Evolutionary conservation across 2,329 filamentous ascomycete species (phyloP).

Genomic region (Ophiostoma piceae): DNA sequence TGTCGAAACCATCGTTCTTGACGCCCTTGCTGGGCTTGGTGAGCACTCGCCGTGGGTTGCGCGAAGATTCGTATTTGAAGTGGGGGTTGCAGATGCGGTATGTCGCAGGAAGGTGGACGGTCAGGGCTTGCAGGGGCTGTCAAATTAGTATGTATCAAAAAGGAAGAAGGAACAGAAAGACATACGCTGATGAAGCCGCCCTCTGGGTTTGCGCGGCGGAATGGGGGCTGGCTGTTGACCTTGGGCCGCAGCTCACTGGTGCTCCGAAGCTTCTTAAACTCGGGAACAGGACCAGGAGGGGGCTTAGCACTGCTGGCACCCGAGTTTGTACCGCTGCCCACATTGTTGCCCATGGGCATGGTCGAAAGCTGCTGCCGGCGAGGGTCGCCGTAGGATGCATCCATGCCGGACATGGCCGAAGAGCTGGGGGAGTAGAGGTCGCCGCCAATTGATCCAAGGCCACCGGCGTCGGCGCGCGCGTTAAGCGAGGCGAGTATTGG

Average conservation of each 20-base stretch:
- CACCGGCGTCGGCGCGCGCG: conserved; percentile 45
- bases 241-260: conserved; percentile 72
- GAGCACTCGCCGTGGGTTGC: conserved; percentile 89
- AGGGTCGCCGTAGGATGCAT: conserved; percentile 58
- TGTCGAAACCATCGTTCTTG: conserved; percentile 98
- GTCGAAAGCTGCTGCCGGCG: conserved; percentile 37
- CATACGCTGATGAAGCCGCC: conserved; percentile 95
- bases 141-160: conserved; percentile 19
- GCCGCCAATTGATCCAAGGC: conserved; percentile 57
- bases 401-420: conserved; percentile 60
- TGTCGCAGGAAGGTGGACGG: conserved; percentile 84
- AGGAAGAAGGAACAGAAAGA: conserved; percentile 16
- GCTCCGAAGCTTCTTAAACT: conserved; percentile 74
- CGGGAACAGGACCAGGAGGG: conserved; percentile 68
- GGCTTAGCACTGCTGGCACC: conserved; percentile 24
- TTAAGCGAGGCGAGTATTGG: conserved; percentile 61
- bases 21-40: conserved; percentile 98
- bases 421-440: conserved; percentile 58
- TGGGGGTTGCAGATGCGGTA: conserved; percentile 97
- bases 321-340: conserved; percentile 14
- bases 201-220: conserved; percentile 89
- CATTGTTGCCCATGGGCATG: conserved; percentile 28
- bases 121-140: conserved; percentile 90
- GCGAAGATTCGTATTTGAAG: conserved; percentile 98
- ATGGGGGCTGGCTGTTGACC: conserved; percentile 81